Evolutionary conservation across 2,329 filamentous ascomycete species (phyloP), one percentile per base, ranked within the genome.

Genomic region (Arthrinium puccinioides): DNA sequence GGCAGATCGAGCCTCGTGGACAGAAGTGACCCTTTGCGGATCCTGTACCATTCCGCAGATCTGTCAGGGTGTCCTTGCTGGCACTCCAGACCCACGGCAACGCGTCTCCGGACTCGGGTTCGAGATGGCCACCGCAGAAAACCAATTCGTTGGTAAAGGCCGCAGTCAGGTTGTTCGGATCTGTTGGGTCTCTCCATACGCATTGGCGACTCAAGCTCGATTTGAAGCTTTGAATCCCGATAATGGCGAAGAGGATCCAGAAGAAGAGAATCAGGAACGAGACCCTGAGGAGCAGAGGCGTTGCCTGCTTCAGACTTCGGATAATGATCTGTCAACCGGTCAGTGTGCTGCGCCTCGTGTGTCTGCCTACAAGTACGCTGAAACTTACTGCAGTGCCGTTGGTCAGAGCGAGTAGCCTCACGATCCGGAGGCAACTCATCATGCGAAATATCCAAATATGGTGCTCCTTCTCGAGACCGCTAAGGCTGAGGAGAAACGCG

Each of bases 221-320:
- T 61, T 90, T 90, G 67, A 98, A 98, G 61, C 86, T 95, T 58
- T 98, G 94, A 16, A 98, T 84, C 6, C 92, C 94, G 41, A 98
- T 82, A 44, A 98, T 96, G 25, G 88, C 92, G 63, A 98, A 98
- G 9, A 97, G 66, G 28, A 98, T 74, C 92, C 92, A 98, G 63
- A 98, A 98, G 63, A 98, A 98, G 11, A 85, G 76, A 47, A 98
- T 88, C 16, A 98, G 69, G 55, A 98, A 96, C 2, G 87, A 89
- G 21, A 98, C 89, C 44, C 95, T 87, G 19, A 96, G 78, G 18
- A 98, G 76, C 24, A 95, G 69, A 2, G 94, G 92, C 0, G 90
- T 87, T 2, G 92, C 89, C 56, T 95, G 94, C 57, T 98, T 98
- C 43, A 98, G 62, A 72, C 90, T 97, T 57, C 87, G 78, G 30